Base-by-base conservation (phyloP, 2,329 filamentous ascomycete genomes). In the Hypoxylon sp. region DNA sequence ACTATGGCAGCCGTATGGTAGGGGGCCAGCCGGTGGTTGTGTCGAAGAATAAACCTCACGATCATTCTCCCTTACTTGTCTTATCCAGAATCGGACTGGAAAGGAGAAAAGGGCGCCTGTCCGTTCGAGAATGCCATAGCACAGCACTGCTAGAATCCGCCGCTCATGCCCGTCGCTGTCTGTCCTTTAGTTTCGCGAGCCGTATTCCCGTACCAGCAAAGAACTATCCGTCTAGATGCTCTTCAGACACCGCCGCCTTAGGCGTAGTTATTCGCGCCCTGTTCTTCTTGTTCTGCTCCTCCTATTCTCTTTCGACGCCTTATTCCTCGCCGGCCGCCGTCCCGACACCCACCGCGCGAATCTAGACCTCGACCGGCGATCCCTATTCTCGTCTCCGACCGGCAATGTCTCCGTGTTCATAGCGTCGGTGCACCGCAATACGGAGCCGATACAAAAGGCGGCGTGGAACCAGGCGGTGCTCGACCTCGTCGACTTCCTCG, bases 361-460 rank as follows among this genome's bases (percentile, higher is more conserved):
- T n/a, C 49, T 63, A 40, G 48, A 64, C 49, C 33, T 63, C 47
- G 64, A 62, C 35, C 59, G 56, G 48, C 65, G 48, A 55, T 67
- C 50, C 17, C 20, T 41, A 23, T 63, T 43, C 20, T 52, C 62
- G 45, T 57, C 58, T 29, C 62, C 41, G 7, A 24, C 46, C 8
- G 58, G 55, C 23, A 74, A 75, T 40, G 66, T 70, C 8, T 73
- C 71, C 9, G 80, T 90, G 62, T 91, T 83, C 74, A 88, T 91
- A 48, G 84, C 85, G 11, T 85, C 84, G 37, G 81, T 87, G 48
- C 86, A 90, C 69, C 88, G 86, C 79, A 90, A 89, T 67, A 86
- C 83, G 53, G 86, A 86, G 61, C 62, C 67, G 0, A 79, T 89
- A 18, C 77, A 90, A 3, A 80, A 82, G 13, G 76, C 74, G 7